A percentile compares a stretch with the other conserved stretches of the same genome.
Evolutionary conservation across 2,329 filamentous ascomycete species (phyloP).

Genomic region (Arthrobotrys pseudoclavata): DNA sequence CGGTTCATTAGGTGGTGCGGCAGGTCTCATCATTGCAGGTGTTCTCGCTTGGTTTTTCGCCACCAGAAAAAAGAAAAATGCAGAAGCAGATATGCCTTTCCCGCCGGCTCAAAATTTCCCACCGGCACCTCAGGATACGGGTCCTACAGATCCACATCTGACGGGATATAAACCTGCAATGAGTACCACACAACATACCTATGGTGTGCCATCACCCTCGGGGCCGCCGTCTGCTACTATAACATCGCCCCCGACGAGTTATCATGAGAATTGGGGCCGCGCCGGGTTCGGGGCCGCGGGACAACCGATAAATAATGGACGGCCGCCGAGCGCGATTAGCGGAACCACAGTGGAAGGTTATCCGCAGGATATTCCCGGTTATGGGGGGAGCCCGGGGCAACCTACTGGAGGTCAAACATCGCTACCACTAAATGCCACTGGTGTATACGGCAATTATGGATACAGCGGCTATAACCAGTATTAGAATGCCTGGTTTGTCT

Average conservation of each 20-base stretch:
- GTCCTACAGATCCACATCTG: neutral
- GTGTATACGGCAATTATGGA: constrained; percentile 36
- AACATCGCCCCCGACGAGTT: constrained; percentile 37
- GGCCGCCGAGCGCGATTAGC: constrained; percentile 38
- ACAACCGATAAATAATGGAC: constrained; percentile 1
- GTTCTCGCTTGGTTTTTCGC: constrained; percentile 27
- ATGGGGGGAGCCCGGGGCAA: constrained; percentile 21
- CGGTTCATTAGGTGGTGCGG: constrained; percentile 39
- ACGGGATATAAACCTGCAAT: constrained; percentile 3
- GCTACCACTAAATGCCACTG: constrained; percentile 31
- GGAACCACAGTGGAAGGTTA: constrained; percentile 25
- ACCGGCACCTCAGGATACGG: neutral
- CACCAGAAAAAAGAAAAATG: neutral
- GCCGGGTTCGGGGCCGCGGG: neutral
- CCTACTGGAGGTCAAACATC: neutral
- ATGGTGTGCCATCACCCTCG: neutral
- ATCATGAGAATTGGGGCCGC: constrained; percentile 50
- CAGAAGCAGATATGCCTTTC: constrained; percentile 33
- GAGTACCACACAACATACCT: constrained; percentile 6
- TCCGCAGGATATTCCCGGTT: constrained; percentile 29
- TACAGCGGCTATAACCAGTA: constrained; percentile 44
- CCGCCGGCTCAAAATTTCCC: constrained; percentile 15
- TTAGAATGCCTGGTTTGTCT: neutral
- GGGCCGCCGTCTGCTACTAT: neutral
- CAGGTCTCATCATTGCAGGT: constrained; percentile 7